Base-by-base conservation (phyloP, 495 filamentous ascomycete species). In the Stereocaulon alpinum region DNA sequence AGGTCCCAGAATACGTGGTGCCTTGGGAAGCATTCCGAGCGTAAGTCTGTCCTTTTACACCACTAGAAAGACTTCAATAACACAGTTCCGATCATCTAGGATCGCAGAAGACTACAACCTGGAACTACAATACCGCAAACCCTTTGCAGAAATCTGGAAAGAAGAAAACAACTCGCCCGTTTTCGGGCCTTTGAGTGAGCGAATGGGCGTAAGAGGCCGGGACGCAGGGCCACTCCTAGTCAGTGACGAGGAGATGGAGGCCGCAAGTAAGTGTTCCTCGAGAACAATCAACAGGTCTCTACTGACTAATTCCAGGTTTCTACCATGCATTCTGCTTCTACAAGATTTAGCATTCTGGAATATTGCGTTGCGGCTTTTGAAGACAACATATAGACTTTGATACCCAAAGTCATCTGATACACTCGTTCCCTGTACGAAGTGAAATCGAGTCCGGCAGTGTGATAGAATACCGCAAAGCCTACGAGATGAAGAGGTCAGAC, bases 11-110 rank as follows among this genome's bases (percentile, higher is more conserved):
- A 73, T 98, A 96, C 71, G 91, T 98, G 11, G 94, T 98, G 9
- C 93, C 93, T 0, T 98, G 94, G 94, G 90, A 94, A 67, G 91
- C 89, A 2, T 96, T 98, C 72, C 88, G 93, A 72, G 91, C 80
- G 73, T 81, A 66, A 66, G 78, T 71, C 0, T 27, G 43, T 29
- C 12, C 32, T 48, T 20, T 29, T 9, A 18, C 12, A 6, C 12
- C 3, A 27, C 40, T 12, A 3, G 30, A 27, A 11, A 12, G 11
- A 2, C 2, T 12, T 17, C 12, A n/a, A 37, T 60, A 22, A 53
- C 18, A 1, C 45, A 10, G 6, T 1, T 52, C 10, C 12, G 32
- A 18, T 10, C 40, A 32, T 55, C 1, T 59, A 78, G 78, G 4
- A 63, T 98, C 63, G 93, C 94, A 27, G 90, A 96, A 68, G 93